These are phyloP conservation scores for Tagetes patula DNA, from an alignment of 129 eudicot genomes.

Conservation along the genomic window DNA sequence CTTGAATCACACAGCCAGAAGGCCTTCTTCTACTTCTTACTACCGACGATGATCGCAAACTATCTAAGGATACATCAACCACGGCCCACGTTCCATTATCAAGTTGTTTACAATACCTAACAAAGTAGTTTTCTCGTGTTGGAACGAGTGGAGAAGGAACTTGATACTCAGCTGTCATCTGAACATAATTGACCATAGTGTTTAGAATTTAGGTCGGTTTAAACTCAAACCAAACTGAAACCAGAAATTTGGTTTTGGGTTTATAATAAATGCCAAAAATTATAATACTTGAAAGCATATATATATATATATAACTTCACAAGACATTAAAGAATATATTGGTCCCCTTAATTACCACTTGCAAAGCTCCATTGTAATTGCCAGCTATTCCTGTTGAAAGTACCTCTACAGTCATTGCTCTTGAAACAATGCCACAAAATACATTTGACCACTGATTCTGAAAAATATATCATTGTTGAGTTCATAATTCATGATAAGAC, in stretches of 20 bases:
- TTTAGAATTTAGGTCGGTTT: background rate
- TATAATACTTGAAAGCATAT: too few species aligned
- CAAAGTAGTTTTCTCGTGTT: conserved; percentile 86
- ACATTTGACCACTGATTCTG: conserved; percentile 93
- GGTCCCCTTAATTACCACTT: conserved; percentile 64
- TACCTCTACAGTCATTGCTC: conserved; percentile 86
- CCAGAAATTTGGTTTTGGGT: too few species aligned
- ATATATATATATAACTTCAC: background rate
- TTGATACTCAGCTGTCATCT: conserved; percentile 99
- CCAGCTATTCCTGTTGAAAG: conserved; percentile 96
- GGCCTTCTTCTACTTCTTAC: conserved; percentile 84
- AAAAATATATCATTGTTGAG: background rate
- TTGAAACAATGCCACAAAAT: conserved; percentile 83
- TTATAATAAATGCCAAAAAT: too few species aligned
- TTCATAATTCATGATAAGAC: background rate
- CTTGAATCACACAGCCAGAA: conserved; percentile 94
- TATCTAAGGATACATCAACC: conserved; percentile 94
- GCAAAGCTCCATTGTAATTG: conserved; percentile 92
- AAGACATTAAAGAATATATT: background rate
- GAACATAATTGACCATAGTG: conserved; percentile 5
- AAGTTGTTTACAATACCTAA: conserved; percentile 85
- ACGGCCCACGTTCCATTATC: conserved; percentile 85
- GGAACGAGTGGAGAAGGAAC: conserved; percentile 98
- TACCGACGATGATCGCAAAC: conserved; percentile 50
- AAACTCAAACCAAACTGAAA: too few species aligned